A percentile compares a stretch with the other conserved stretches of the same genome.
Evolutionary conservation across 2,329 filamentous ascomycete species (phyloP).

Genomic region (Beauveria asiatica): DNA sequence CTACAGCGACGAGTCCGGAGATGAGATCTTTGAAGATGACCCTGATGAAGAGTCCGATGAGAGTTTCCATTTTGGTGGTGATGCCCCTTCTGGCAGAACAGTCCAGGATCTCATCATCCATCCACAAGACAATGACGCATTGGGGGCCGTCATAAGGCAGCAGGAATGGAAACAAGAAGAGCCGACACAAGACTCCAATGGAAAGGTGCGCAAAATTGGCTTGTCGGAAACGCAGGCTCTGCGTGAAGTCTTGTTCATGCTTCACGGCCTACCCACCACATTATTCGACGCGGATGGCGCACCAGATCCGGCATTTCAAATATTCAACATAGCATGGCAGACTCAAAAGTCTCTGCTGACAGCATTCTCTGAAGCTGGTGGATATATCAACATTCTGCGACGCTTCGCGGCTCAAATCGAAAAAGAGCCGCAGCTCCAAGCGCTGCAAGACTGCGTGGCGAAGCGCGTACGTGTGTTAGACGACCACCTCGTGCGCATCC

Average conservation of each 20-base stretch:
- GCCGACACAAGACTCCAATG: slow-evolving; percentile 26
- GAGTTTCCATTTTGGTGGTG: slow-evolving; percentile 23
- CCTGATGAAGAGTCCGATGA: slow-evolving; percentile 31
- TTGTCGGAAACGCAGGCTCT: slow-evolving; percentile 66
- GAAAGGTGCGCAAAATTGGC: slow-evolving; percentile 29
- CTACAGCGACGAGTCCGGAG: slow-evolving; percentile 60
- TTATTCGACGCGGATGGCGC: slow-evolving; percentile 48
- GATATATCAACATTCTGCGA: slow-evolving; percentile 37
- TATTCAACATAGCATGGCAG: slow-evolving; percentile 40
- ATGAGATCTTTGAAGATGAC: slow-evolving; percentile 25
- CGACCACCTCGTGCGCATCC: slow-evolving; percentile 45
- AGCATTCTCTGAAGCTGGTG: slow-evolving; percentile 39
- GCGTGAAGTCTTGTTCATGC: slow-evolving; percentile 77
- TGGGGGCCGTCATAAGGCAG: slow-evolving; percentile 23
- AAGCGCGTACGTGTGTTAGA: slow-evolving; percentile 52
- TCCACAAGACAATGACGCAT: slow-evolving; percentile 23
- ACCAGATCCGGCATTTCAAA: slow-evolving; percentile 34
- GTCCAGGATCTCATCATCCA: slow-evolving; percentile 27
- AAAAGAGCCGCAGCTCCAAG: slow-evolving; percentile 54
- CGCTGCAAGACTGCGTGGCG: slow-evolving; percentile 58
- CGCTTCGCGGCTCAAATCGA: slow-evolving; percentile 35
- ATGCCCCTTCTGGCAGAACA: slow-evolving; percentile 19
- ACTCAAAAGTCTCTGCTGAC: slow-evolving; percentile 40
- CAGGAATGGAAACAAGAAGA: slow-evolving; percentile 29
- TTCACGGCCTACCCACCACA: slow-evolving; percentile 67